Percentiles rank a stretch among this genome's conserved stretches.
phyloP scores from a whole-genome alignment of 2,329 filamentous ascomycete genomes.

The Bipolaris zeicola region DNA sequence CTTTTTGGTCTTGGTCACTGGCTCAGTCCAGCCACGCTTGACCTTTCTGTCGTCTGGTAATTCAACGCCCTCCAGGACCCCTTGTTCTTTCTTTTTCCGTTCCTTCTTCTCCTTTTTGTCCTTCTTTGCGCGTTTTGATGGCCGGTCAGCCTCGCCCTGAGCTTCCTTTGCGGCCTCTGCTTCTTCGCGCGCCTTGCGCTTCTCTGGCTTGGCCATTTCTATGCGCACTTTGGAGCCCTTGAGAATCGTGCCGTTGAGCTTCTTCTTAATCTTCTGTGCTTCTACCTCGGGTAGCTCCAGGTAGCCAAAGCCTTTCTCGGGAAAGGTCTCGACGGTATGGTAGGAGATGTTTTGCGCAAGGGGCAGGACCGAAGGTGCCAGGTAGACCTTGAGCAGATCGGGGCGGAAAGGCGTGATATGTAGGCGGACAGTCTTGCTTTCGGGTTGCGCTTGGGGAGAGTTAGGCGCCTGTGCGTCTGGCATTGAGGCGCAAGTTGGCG shows the following conservation, averaged over 20 bases:
- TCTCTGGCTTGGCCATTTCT: constrained; percentile 75
- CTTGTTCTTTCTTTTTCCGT: constrained; percentile 56
- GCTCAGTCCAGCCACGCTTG: constrained; percentile 87
- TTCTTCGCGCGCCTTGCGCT: constrained; percentile 53
- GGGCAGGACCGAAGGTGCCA: constrained; percentile 70
- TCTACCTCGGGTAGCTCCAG: constrained; percentile 80
- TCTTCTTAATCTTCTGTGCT: constrained; percentile 89
- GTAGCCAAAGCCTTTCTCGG: constrained; percentile 89
- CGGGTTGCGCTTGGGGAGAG: constrained; percentile 21
- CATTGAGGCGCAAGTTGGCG: constrained; percentile 37
- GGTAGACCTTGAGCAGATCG: constrained; percentile 71
- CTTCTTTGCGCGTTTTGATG: constrained; percentile 53
- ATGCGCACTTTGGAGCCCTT: constrained; percentile 85
- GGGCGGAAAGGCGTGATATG: constrained; percentile 88
- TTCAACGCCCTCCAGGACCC: constrained; percentile 69
- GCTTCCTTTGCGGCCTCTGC: constrained; percentile 44
- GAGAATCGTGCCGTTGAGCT: constrained; percentile 83
- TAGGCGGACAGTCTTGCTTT: constrained; percentile 59
- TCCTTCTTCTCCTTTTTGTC: constrained; percentile 51
- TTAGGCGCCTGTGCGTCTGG: constrained; percentile 38
- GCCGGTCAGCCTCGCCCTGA: constrained; percentile 56
- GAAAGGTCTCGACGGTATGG: constrained; percentile 83
- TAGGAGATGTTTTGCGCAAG: constrained; percentile 83
- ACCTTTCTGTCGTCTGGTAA: constrained; percentile 76
- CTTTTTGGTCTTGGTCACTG: constrained; percentile 54